These are phyloP conservation scores for Trametes gibbosa DNA, from an alignment of 768 basidiomycete species.

Conservation along the genomic window DNA sequence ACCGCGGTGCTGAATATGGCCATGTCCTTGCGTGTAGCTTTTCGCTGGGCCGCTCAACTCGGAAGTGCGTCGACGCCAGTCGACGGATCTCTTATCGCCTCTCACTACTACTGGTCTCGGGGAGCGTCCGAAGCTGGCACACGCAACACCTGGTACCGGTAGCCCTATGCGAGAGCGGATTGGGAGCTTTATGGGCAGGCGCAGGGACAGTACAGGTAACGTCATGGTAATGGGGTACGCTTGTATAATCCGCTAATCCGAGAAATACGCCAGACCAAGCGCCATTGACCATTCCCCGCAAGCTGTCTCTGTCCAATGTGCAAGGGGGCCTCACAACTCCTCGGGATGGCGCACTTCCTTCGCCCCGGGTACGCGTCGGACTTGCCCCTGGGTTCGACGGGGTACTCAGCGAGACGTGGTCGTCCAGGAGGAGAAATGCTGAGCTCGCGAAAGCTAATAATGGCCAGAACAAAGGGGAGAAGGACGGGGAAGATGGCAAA, in stretches of 20 bases:
- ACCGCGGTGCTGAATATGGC: constrained; percentile 1
- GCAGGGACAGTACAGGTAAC: constrained; percentile 63
- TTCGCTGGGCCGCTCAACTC: constrained; percentile 83
- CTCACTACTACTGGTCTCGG: constrained; percentile 46
- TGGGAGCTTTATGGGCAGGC: constrained; percentile 52
- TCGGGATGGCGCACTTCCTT: constrained; percentile 57
- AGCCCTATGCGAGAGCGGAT: constrained; percentile 69
- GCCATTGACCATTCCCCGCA: constrained; percentile 54
- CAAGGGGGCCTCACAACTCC: constrained; percentile 51
- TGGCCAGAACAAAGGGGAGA: constrained; percentile 19
- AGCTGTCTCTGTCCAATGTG: constrained; percentile 63
- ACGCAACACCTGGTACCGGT: constrained; percentile 44
- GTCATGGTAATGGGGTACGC: neutral
- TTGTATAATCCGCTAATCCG: neutral
- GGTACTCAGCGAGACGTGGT: constrained; percentile 73
- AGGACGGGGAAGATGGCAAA: constrained; percentile 44
- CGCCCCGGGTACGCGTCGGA: constrained; percentile 63
- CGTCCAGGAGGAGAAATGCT: constrained; percentile 58
- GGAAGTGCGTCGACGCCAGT: constrained; percentile 82
- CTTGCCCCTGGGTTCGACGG: constrained; percentile 68
- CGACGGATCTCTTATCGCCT: constrained; percentile 66
- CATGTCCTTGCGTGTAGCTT: constrained; percentile 45
- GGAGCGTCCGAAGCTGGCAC: constrained; percentile 59
- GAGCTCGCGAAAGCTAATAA: constrained; percentile 44
- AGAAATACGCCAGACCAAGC: constrained; percentile 50